Conservation (phyloP, 2,329 filamentous ascomycete genomes). For the Sclerotinia borealis region DNA sequence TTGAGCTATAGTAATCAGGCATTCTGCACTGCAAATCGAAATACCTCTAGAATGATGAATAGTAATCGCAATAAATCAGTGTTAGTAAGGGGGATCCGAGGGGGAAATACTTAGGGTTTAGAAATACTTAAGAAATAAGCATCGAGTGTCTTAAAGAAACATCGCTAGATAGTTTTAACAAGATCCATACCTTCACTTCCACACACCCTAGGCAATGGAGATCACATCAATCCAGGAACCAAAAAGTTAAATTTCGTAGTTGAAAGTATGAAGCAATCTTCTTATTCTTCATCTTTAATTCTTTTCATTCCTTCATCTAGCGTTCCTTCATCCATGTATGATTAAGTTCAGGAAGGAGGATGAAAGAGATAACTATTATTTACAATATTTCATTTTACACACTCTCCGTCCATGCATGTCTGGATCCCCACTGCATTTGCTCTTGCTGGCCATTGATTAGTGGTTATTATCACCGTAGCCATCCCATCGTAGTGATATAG, state of each 20-base stretch:
- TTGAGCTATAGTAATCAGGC: no score
- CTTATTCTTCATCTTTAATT: neutral
- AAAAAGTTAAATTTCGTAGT: neutral
- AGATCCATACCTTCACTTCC: neutral
- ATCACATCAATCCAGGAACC: neutral
- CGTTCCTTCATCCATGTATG: no score
- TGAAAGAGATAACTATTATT: neutral
- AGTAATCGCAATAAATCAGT: no score
- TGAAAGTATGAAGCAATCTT: conserved; percentile 2
- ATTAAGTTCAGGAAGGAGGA: neutral
- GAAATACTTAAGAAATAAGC: neutral
- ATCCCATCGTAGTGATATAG: neutral
- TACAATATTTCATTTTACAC: neutral
- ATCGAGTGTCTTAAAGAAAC: neutral
- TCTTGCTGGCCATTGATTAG: neutral
- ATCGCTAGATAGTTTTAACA: no score
- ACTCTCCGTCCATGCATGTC: neutral
- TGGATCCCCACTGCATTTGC: neutral
- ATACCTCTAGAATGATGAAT: neutral
- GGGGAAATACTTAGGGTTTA: no score
- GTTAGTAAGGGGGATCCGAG: no score
- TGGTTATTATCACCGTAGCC: neutral
- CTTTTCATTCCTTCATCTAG: neutral
- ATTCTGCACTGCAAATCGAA: neutral
- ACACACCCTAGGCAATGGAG: neutral